Conservation (phyloP, 441 rosid genomes). For the Sinapis alba region DNA sequence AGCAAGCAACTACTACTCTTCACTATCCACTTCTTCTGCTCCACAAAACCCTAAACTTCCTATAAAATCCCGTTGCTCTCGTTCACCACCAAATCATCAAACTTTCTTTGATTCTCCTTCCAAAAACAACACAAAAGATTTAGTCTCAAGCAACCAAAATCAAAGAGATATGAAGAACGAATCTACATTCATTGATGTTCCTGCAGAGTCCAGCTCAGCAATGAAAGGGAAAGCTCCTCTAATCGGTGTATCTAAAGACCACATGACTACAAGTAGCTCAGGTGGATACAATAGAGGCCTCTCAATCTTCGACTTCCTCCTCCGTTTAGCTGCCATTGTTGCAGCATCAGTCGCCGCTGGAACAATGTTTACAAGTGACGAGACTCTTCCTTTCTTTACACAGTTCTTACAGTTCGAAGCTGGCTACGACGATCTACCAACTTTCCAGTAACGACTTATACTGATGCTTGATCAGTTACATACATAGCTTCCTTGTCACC, state of each 20-base stretch:
- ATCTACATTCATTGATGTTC: constrained; percentile 53
- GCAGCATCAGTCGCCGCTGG: constrained; percentile 64
- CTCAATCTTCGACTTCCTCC: constrained; percentile 67
- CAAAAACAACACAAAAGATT: constrained; percentile 8
- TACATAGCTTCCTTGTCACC: constrained; percentile 11
- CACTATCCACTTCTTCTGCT: constrained; percentile 32
- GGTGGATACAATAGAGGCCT: constrained; percentile 57
- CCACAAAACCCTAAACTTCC: constrained; percentile 29
- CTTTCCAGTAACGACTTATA: constrained; percentile 51
- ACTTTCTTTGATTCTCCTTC: neutral
- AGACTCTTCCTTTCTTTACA: constrained; percentile 84
- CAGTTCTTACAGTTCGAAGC: constrained; percentile 90
- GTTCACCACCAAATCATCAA: constrained; percentile 37
- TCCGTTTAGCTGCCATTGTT: constrained; percentile 66
- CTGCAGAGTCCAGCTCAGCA: constrained; percentile 56
- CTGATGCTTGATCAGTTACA: neutral
- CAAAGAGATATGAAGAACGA: constrained; percentile 45
- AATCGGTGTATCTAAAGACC: constrained; percentile 38
- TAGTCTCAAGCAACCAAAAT: constrained; percentile 17
- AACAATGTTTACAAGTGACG: constrained; percentile 79
- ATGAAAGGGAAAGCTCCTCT: constrained; percentile 65
- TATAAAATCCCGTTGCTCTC: constrained; percentile 31
- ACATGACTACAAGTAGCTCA: constrained; percentile 33
- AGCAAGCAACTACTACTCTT: constrained; percentile 59
- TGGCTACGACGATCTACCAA: constrained; percentile 77